These are phyloP conservation scores for Trifolium subterraneum DNA, from an alignment of 306 rosid genomes.

Conservation along the genomic window DNA sequence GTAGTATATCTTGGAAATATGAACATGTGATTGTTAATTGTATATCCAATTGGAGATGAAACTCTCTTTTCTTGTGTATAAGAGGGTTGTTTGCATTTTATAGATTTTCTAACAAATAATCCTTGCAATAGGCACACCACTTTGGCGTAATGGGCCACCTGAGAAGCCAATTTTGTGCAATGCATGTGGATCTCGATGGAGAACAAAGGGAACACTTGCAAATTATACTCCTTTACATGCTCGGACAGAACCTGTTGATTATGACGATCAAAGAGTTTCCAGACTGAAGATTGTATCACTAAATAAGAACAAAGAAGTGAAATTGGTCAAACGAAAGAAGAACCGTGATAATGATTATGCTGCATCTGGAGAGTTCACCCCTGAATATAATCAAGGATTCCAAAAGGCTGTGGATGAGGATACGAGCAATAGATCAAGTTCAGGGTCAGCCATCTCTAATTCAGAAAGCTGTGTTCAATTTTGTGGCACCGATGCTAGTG, in stretches of 20 bases:
- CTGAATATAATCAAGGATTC: constrained; percentile 70
- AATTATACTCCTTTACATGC: constrained; percentile 98
- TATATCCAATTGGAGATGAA: constrained; percentile 28
- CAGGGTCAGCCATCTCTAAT: constrained; percentile 93
- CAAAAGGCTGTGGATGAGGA: constrained; percentile 77
- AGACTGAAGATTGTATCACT: constrained; percentile 74
- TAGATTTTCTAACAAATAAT: constrained; percentile 48
- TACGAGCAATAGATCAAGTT: constrained; percentile 89
- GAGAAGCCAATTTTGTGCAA: constrained; percentile 98
- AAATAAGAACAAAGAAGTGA: constrained; percentile 82
- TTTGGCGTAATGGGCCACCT: constrained; percentile 99
- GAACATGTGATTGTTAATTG: constrained; percentile 27
- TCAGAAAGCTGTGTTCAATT: constrained; percentile 95
- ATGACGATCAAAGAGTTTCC: constrained; percentile 72
- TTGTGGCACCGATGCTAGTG: constrained; percentile 88
- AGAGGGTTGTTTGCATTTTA: constrained; percentile 25
- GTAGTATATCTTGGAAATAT: constrained; percentile 13
- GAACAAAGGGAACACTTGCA: constrained; percentile 98
- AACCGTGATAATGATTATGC: constrained; percentile 50
- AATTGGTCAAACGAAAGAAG: constrained; percentile 75
- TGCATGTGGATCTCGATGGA: constrained; percentile 99
- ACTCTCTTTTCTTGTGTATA: constrained; percentile 25
- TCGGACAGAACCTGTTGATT: constrained; percentile 73
- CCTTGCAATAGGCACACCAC: constrained; percentile 89
- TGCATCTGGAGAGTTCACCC: constrained; percentile 51